Evolutionary conservation across 2,329 filamentous ascomycete species (phyloP), one percentile per base, ranked within the genome.

Genomic region (Cordyceps tenuipes): DNA sequence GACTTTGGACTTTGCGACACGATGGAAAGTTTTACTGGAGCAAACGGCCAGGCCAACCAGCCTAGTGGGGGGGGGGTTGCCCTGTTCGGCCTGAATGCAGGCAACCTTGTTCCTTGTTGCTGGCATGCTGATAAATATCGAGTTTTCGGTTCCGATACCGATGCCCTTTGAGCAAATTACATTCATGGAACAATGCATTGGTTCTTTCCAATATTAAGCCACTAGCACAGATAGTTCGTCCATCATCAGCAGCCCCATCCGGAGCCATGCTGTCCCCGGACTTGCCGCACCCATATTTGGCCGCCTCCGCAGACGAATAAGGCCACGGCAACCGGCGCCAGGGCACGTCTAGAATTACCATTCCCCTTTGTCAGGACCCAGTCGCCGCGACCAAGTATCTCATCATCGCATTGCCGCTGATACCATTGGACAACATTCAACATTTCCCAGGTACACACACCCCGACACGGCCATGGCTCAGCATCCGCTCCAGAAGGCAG

Each of bases 401-500:
- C 12, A 41, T 41, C 34, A 29, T 23, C n/a, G 17, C 19, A 21
- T n/a, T 53, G 34, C 43, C 23, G 6, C 23, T 23, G 43, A 46
- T 19, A 46, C 8, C 17, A 47, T 46, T 56, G 15, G 26, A n/a
- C 19, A 46, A 15, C 23, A 39, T 51, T 15, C 19, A 46, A 15
- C 23, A 39, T 51, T 15, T 17, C 13, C 19, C 1, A 23, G 34
- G 41, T 19, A 23, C 4, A 2, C 23, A n/a, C 5, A 26, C 19
- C 15, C 5, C 29, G 26, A 13, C 34, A 49, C 5, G 5, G 21
- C 63, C 44, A 79, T 79, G 77, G 67, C 73, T 46, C 66, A 63
- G 56, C 86, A 90, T 73, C 83, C 81, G 48, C 78, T 89, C 5
- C 88, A 91, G 72, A 79, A 85, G 44, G 73, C 90, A 21, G 68